A percentile compares a stretch with the other conserved stretches of the same genome.
phyloP scores from a whole-genome alignment of 257 asterid genomes.

The Pogostemon cablin region DNA sequence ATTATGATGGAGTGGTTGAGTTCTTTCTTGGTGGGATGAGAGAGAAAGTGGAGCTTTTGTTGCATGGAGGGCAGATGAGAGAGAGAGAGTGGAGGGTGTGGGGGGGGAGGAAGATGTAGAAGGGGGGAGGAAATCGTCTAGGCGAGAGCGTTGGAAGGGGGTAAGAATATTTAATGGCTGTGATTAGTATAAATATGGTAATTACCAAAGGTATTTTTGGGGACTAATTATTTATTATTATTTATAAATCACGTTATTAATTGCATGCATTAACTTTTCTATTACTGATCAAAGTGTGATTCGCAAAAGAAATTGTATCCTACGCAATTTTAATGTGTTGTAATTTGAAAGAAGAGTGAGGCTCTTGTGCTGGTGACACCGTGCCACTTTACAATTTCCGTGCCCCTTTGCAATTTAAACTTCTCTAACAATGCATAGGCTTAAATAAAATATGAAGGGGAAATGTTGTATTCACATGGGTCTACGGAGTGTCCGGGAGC shows the following conservation, averaged over 20 bases:
- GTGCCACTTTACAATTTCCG: no score
- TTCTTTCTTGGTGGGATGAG: slow-evolving; percentile 42
- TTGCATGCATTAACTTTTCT: neutral
- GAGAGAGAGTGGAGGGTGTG: slow-evolving; percentile 12
- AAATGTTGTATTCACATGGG: no score
- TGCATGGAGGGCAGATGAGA: slow-evolving; percentile 53
- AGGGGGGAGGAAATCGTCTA: neutral
- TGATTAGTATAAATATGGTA: slow-evolving; percentile 9
- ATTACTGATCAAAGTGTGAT: no score
- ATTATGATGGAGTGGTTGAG: slow-evolving; percentile 38
- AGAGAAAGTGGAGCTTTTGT: slow-evolving; percentile 39
- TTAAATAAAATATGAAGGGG: no score
- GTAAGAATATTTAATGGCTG: slow-evolving; percentile 31
- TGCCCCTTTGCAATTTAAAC: no score
- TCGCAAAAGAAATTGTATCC: no score
- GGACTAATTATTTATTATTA: slow-evolving; percentile 11
- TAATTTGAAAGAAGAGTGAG: neutral
- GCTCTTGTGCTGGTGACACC: no score
- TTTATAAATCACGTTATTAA: neutral
- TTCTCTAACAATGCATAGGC: no score
- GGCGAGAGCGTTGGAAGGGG: neutral
- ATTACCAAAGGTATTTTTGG: slow-evolving; percentile 6
- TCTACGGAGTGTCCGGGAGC: no score
- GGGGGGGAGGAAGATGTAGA: slow-evolving; percentile 16
- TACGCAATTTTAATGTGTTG: no score